Conservation (phyloP, 108 stramenopile species). For the Mediolabrus comicus region DNA sequence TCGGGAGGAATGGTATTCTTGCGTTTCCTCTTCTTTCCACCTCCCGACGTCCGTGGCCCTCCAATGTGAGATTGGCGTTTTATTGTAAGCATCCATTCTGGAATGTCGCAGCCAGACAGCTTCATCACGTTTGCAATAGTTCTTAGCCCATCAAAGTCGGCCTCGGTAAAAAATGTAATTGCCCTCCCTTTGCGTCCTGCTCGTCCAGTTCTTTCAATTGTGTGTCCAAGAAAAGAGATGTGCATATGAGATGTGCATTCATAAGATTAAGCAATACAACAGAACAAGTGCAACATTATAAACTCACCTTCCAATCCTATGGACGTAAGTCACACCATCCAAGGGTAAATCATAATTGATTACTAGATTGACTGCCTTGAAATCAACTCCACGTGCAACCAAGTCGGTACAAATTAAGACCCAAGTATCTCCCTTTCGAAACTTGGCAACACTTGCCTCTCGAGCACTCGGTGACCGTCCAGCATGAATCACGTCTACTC, state of each 20-base stretch:
- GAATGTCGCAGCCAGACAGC: constrained; percentile 88
- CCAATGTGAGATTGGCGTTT: constrained; percentile 11
- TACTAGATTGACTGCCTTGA: constrained; percentile 95
- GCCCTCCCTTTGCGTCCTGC: constrained; percentile 93
- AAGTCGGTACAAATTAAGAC: constrained; percentile 97
- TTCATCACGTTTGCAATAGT: constrained; percentile 96
- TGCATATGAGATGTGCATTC: no score
- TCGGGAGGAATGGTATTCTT: background rate
- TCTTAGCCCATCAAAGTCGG: constrained; percentile 82
- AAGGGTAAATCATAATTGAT: constrained; percentile 96
- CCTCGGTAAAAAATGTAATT: constrained; percentile 96
- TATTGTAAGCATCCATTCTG: constrained; percentile 90
- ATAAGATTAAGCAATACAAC: no score
- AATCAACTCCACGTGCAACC: constrained; percentile 97
- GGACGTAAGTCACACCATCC: constrained; percentile 91
- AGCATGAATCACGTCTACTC: constrained; percentile 94
- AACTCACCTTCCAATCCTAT: constrained; percentile 93
- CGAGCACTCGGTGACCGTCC: constrained; percentile 84
- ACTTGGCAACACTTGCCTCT: constrained; percentile 87
- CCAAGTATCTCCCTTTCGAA: constrained; percentile 96
- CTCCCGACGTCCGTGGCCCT: background rate
- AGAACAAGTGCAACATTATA: no score
- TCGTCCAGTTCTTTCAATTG: constrained; percentile 93
- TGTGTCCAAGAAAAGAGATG: no score
- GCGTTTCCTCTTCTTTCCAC: background rate